Conservation (phyloP, 257 asterid species). For the Solanum chilense region DNA sequence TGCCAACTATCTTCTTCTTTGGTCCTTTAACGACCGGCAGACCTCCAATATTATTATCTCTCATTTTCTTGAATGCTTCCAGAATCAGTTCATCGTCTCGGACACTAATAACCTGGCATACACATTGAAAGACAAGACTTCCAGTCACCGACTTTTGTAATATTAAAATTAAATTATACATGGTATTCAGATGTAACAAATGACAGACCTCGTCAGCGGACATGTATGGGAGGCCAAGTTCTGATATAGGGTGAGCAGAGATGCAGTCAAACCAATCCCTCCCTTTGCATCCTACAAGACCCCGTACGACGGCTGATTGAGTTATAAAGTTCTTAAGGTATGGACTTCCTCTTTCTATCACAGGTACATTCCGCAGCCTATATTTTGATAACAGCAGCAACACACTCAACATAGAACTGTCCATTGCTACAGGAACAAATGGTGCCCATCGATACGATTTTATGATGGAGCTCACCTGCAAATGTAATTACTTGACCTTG, state of each 20-base stretch:
- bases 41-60: constrained; percentile 72
- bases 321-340: constrained; percentile 66
- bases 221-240: constrained; percentile 86
- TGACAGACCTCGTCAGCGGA: constrained; percentile 43
- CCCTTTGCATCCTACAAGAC: constrained; percentile 64
- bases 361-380: constrained; percentile 82
- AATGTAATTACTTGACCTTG: not conserved
- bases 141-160: not conserved
- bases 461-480: constrained; percentile 62
- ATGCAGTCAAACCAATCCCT: constrained; percentile 85
- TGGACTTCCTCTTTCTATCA: constrained; percentile 52
- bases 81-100: constrained; percentile 54
- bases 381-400: constrained; percentile 77
- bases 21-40: constrained; percentile 63
- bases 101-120: constrained; percentile 42
- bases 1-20: constrained; percentile 49
- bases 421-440: constrained; percentile 59
- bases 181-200: not conserved
- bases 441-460: constrained; percentile 84
- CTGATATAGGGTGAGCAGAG: constrained; percentile 41
- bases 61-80: constrained; percentile 84
- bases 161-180: not conserved
- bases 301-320: constrained; percentile 80
- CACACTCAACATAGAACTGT: constrained; percentile 59
- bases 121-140: not conserved